phyloP scores from a whole-genome alignment of 2,329 filamentous ascomycete genomes.

The Colletotrichum cuscutae region DNA sequence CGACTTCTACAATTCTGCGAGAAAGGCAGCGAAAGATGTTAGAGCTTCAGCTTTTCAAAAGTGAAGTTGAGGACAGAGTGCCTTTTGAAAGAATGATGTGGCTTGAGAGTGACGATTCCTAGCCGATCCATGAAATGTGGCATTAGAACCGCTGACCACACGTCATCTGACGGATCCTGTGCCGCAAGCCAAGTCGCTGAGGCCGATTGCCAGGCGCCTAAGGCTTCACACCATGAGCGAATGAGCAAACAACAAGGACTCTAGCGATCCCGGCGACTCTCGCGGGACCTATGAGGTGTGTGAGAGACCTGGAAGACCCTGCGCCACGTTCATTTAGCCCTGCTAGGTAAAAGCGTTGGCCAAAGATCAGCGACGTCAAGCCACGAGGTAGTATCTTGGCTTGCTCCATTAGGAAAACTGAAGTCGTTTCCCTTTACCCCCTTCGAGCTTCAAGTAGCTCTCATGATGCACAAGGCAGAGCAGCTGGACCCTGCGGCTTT shows the following conservation, averaged over 20 bases:
- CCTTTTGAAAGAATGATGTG: background rate
- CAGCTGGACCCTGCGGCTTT: background rate
- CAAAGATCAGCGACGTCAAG: background rate
- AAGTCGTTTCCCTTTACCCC: background rate
- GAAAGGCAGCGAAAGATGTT: background rate
- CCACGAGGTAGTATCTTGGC: background rate
- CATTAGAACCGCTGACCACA: background rate
- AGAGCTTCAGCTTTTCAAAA: background rate
- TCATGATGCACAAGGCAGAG: background rate
- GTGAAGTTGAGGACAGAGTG: background rate
- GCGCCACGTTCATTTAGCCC: background rate
- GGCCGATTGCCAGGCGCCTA: background rate
- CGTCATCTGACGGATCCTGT: background rate
- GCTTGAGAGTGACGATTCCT: background rate
- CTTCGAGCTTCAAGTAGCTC: background rate
- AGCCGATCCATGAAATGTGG: background rate
- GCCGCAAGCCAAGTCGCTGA: background rate
- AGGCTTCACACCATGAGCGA: background rate
- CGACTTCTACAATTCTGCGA: background rate
- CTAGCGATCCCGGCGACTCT: background rate
- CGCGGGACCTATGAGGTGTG: background rate
- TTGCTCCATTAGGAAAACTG: background rate
- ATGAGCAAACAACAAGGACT: background rate
- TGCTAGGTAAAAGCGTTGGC: background rate
- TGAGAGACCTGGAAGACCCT: background rate